phyloP scores from a whole-genome alignment of 768 basidiomycete genomes.

The Xerocomus brunneocitrinus region DNA sequence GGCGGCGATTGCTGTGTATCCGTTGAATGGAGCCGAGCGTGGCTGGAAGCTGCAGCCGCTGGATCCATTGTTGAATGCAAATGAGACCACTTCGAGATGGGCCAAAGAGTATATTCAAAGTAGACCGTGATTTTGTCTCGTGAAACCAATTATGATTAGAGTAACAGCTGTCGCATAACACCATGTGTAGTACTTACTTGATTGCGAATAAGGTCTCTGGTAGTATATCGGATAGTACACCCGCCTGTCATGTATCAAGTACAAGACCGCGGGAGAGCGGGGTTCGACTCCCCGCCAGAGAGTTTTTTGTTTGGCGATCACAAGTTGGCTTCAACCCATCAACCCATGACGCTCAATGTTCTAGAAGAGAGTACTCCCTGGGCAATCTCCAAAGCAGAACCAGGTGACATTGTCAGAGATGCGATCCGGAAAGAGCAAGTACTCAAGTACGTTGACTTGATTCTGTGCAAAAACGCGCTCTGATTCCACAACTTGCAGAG shows the following conservation, averaged over 20 bases:
- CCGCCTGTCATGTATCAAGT: slow-evolving; percentile 38
- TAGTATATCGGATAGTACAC: slow-evolving; percentile 52
- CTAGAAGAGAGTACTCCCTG: slow-evolving; percentile 44
- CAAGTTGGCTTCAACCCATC: neutral
- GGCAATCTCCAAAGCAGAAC: slow-evolving; percentile 42
- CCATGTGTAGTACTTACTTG: neutral
- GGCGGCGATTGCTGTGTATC: slow-evolving; percentile 71
- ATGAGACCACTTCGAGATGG: slow-evolving; percentile 62
- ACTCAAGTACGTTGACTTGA: slow-evolving; percentile 55
- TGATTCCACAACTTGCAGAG: slow-evolving; percentile 39
- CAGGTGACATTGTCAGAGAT: slow-evolving; percentile 67
- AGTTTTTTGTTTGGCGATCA: slow-evolving; percentile 13
- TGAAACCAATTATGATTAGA: neutral
- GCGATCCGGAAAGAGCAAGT: slow-evolving; percentile 73
- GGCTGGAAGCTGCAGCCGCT: slow-evolving; percentile 59
- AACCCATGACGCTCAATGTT: slow-evolving; percentile 44
- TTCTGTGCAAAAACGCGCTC: neutral
- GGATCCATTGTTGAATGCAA: slow-evolving; percentile 71
- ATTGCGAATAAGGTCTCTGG: slow-evolving; percentile 27
- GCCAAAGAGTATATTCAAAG: slow-evolving; percentile 52
- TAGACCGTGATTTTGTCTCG: slow-evolving; percentile 12
- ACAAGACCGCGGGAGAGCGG: slow-evolving; percentile 36
- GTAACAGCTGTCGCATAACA: neutral
- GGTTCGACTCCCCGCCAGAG: slow-evolving; percentile 48
- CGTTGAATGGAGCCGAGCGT: slow-evolving; percentile 26